Base-by-base conservation (phyloP, 73 alveolate genomes). In the Breviolum minutum region DNA sequence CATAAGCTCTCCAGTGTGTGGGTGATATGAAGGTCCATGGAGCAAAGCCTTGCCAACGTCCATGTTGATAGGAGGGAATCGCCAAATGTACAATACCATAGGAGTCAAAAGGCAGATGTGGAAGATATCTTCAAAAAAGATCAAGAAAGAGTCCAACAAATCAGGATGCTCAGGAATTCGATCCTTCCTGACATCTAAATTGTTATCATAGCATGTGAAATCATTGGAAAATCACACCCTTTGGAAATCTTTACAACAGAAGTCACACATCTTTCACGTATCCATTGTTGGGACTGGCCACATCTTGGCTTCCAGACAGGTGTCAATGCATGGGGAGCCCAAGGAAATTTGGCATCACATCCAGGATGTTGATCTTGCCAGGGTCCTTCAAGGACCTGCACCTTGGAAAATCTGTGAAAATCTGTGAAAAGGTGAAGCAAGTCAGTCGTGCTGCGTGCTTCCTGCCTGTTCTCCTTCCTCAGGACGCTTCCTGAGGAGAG, bases 1-100 rank as follows among this genome's bases (percentile, higher is more conserved):
- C 97, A 91, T 91, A 66, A 69, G n/a, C 66, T 91, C 97, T 30
- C 97, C 97, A 19, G 97, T 91, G 97, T 91, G 85, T 64, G 97
- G 97, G 62, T 91, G 97, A 19, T 91, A 91, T 6, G 97, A 87
- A 2, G 97, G 97, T 19, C 97, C 97, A 61, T 91, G 97, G n/a
- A 91, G 97, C 27, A 91, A 74, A 40, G 96, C 96, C 96, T 90
- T 7, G 60, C 40, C 10, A 8, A 40, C 54, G 54, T 40, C 54
- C 54, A 40, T 40, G 54, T 40, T 40, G 54, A 40, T 40, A 40
- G 54, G 54, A 40, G 54, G 54, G 54, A 40, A 40, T 40, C 54
- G 54, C 54, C 54, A 40, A 40, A 40, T 40, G 54, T 40, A 40
- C 54, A 40, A 3, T 40, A 40, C 54, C 0, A 40, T 40, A 40